These are phyloP conservation scores for Solanum etuberosum DNA, from an alignment of 257 asterid genomes.

Conservation along the genomic window DNA sequence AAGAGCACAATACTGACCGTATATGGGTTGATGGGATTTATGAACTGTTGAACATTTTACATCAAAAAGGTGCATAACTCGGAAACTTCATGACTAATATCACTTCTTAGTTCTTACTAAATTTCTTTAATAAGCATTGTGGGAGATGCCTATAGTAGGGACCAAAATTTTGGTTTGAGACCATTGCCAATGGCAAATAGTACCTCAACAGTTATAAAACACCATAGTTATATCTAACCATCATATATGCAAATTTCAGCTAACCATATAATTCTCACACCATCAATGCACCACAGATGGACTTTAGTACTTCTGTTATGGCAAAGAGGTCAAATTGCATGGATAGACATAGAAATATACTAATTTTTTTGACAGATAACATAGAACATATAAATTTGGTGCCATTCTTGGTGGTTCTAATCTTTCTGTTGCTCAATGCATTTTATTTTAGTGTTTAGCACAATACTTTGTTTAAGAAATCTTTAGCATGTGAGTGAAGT, in stretches of 20 bases:
- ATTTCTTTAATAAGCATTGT: background rate
- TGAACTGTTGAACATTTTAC: background rate
- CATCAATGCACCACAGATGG: background rate
- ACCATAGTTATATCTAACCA: background rate
- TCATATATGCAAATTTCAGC: background rate
- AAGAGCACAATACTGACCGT: background rate
- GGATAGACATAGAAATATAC: background rate
- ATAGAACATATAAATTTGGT: background rate
- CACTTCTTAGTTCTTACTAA: background rate
- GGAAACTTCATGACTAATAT: background rate
- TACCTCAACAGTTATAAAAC: background rate
- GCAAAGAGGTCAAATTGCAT: background rate
- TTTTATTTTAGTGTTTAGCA: background rate
- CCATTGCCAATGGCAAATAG: background rate
- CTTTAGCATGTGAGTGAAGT: background rate
- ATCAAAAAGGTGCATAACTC: background rate
- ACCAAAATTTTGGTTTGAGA: background rate
- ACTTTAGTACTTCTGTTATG: background rate
- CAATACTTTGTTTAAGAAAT: background rate
- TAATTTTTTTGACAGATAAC: background rate
- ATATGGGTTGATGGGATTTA: background rate
- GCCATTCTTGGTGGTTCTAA: background rate
- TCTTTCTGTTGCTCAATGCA: background rate
- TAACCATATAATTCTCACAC: background rate
- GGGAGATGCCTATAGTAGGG: background rate